These are phyloP conservation scores for Botrytis hyacinthi DNA, from an alignment of 2,329 filamentous ascomycete genomes.

Conservation along the genomic window DNA sequence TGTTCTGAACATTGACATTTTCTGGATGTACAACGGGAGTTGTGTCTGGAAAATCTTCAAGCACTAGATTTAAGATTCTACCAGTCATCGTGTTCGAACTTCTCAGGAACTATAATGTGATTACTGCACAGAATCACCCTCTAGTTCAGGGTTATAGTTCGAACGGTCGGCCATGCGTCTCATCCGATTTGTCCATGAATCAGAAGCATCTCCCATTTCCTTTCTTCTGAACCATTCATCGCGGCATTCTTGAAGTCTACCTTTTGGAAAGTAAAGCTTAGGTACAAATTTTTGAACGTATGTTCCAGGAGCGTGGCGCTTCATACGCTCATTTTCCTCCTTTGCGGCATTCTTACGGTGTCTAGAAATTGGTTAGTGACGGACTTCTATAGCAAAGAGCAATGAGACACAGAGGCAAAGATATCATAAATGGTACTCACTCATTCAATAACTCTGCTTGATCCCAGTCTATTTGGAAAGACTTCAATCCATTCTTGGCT, in stretches of 20 bases:
- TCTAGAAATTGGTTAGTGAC: neutral
- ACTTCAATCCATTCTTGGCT: neutral
- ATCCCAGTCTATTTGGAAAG: neutral
- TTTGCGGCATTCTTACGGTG: neutral
- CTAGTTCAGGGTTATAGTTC: neutral
- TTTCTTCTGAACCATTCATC: neutral
- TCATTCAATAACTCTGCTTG: neutral
- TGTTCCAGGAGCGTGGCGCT: neutral
- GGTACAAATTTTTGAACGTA: neutral
- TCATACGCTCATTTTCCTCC: neutral
- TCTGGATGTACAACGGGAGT: neutral
- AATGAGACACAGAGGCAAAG: neutral
- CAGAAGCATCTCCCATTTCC: too few species aligned
- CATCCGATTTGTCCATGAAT: neutral
- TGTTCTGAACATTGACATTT: neutral
- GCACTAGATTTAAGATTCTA: neutral
- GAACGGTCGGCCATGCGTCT: neutral
- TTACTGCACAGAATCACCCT: neutral
- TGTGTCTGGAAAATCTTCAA: neutral
- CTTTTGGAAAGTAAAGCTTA: neutral
- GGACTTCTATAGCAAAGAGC: neutral
- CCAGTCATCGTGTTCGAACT: neutral
- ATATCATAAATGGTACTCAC: neutral
- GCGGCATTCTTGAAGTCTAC: neutral
- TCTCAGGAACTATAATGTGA: neutral